phyloP scores from a whole-genome alignment of 1,284 basidiomycete species.

The Melampsora larici-populina region DNA sequence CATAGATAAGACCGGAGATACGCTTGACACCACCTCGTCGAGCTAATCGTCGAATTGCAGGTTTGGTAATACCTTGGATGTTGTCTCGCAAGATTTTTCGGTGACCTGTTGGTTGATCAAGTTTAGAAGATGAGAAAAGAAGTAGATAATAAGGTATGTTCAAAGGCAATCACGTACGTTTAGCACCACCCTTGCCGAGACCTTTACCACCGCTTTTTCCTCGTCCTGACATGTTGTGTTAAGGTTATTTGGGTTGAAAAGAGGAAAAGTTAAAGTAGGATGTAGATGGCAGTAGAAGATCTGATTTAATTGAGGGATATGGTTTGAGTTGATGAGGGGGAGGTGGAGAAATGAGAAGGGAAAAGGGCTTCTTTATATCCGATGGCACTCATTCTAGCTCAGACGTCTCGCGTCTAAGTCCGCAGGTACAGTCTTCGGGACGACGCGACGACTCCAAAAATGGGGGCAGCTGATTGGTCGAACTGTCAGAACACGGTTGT shows the following conservation, averaged over 20 bases:
- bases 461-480: too few relatives aligned
- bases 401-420: too few relatives aligned
- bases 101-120: constrained; percentile 13
- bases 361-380: background rate
- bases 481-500: too few relatives aligned
- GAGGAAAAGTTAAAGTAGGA: constrained; percentile 46
- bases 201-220: constrained; percentile 72
- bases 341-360: background rate
- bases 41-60: constrained; percentile 86
- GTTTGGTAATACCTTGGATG: too few relatives aligned
- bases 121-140: background rate
- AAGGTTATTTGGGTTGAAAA: constrained; percentile 47
- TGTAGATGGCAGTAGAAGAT: background rate
- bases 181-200: too few relatives aligned
- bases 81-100: constrained; percentile 60
- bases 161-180: constrained; percentile 11
- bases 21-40: constrained; percentile 93
- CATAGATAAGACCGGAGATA: constrained; percentile 87
- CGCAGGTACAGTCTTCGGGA: too few relatives aligned
- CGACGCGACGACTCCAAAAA: too few relatives aligned
- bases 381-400: background rate
- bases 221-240: constrained; percentile 65
- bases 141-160: background rate
- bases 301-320: too few relatives aligned
- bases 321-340: background rate